Base-by-base conservation (phyloP, 441 rosid genomes). In the Aleurites moluccanus region DNA sequence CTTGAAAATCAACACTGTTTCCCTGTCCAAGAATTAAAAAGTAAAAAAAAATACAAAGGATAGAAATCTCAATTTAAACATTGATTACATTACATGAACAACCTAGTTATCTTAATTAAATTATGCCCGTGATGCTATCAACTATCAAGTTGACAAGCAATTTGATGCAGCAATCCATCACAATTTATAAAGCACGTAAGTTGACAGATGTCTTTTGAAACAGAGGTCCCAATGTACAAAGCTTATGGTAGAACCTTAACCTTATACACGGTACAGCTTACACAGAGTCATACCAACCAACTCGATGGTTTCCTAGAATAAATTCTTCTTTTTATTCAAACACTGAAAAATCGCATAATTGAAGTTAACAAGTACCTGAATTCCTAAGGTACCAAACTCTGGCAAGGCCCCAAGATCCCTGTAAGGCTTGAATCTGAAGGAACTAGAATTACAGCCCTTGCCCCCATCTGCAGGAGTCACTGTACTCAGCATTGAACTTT, bases 361-460 rank as follows among this genome's bases (percentile, higher is more conserved):
- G 23, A 49, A 35, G 28, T 18, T 38, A 15, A 38, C n/a, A 76
- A 56, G 47, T 76, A 86, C 92, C 89, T 80, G 86, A 74, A 79
- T 70, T 47, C 79, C 81, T 21, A 65, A 65, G 45, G 73, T 69
- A 35, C 83, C 73, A 66, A 83, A 79, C 55, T 64, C 73, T 2
- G 72, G 72, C n/a, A 74, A 49, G 56, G 78, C 73, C 74, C 60
- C 81, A 42, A 75, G 67, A 72, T 67, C 45, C 50, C 52, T 57
- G 27, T 57, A 76, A 68, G 79, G 70, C 77, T 78, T 85, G 67
- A 76, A 74, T 53, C 77, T 70, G 73, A 82, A 77, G 64, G 78
- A 73, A 70, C 63, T 72, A n/a, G 59, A 59, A 56, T 53, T 57
- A n/a, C 57, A 49, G 38, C 74, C 78, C 69, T 28, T 60, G 7